These are phyloP conservation scores for Canavalia ensiformis DNA, from an alignment of 306 rosid species.

Conservation along the genomic window DNA sequence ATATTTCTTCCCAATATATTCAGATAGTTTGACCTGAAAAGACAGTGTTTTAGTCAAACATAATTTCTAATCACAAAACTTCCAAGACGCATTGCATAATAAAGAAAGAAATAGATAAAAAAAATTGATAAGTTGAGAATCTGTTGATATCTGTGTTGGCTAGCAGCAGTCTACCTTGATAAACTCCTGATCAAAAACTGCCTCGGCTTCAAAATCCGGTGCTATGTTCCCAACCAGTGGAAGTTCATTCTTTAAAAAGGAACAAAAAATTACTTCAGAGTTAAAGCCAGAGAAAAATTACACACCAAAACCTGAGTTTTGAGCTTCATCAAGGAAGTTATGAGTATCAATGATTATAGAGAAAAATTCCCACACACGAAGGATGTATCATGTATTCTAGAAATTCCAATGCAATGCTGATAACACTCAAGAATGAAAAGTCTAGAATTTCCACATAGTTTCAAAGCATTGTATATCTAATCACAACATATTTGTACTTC, in stretches of 20 bases:
- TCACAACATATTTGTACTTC: background rate
- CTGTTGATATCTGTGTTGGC: background rate
- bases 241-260: constrained; percentile 56
- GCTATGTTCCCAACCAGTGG: constrained; percentile 93
- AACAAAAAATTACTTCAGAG: background rate
- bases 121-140: constrained; percentile 13
- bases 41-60: constrained; percentile 9
- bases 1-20: constrained; percentile 96
- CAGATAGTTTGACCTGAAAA: constrained; percentile 91
- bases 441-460: constrained; percentile 12
- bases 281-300: constrained; percentile 16
- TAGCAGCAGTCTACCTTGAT: constrained; percentile 62
- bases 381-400: background rate
- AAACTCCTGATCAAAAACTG: constrained; percentile 97
- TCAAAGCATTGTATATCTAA: background rate
- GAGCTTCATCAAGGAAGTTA: background rate
- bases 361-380: background rate
- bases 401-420: background rate
- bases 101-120: background rate
- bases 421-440: background rate
- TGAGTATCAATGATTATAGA: background rate
- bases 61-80: background rate
- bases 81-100: background rate
- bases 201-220: constrained; percentile 98
- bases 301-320: background rate